A percentile compares a stretch with the other conserved stretches of the same genome.
phyloP scores from a whole-genome alignment of 164 flowering plant genomes.

The Buxus sempervirens region DNA sequence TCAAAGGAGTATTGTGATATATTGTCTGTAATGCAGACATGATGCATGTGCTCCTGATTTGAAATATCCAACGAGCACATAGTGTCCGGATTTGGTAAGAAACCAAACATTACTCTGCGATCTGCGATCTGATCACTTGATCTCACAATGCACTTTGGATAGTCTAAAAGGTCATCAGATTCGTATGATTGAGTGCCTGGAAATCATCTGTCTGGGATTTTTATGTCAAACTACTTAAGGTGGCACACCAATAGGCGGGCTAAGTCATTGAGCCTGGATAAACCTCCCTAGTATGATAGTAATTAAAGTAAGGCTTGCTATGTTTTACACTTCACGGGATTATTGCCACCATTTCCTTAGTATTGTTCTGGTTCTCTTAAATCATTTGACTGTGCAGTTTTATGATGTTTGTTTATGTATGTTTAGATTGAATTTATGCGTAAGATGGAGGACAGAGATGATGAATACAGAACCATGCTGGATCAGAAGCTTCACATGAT shows the following conservation, averaged over 20 bases:
- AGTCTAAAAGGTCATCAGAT: too few species aligned
- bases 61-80: not conserved
- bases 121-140: too few species aligned
- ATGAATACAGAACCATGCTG: constrained; percentile 43
- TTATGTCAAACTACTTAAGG: not conserved
- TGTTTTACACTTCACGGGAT: too few species aligned
- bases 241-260: not conserved
- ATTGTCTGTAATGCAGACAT: not conserved
- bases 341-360: too few species aligned
- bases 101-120: not conserved
- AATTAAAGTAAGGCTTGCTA: too few species aligned
- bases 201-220: too few species aligned
- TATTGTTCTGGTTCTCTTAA: too few species aligned
- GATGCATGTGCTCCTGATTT: not conserved
- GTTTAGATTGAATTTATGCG: constrained; percentile 69
- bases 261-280: not conserved
- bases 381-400: not conserved
- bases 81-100: not conserved
- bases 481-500: constrained; percentile 62
- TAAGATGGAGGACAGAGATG: constrained; percentile 64
- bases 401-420: not conserved
- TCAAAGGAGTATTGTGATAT: not conserved
- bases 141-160: too few species aligned
- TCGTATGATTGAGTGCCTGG: too few species aligned
- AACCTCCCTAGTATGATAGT: too few species aligned